Percentiles rank a stretch among this genome's conserved stretches.
Evolutionary conservation across 805 yeast genomes (phyloP).

Genomic region (Candida saitoana): DNA sequence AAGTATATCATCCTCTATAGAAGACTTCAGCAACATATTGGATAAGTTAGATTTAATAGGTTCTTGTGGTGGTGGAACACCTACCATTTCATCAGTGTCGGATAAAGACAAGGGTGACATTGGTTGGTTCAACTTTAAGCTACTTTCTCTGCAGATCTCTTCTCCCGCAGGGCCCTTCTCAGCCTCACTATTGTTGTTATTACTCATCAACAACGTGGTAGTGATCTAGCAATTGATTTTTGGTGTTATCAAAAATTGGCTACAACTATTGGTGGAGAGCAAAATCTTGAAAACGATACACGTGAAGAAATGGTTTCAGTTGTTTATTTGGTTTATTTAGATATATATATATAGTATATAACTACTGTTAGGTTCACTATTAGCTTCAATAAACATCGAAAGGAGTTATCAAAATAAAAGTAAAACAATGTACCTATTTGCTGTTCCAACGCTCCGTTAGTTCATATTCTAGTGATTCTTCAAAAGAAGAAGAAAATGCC

Average conservation of each 20-base stretch:
- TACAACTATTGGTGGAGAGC: too few species aligned
- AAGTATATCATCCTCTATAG: background rate
- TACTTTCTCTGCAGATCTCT: background rate
- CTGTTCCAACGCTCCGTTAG: slow-evolving; percentile 61
- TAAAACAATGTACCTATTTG: slow-evolving; percentile 8
- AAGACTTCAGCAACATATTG: background rate
- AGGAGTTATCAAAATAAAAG: background rate
- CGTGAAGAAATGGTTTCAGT: too few species aligned
- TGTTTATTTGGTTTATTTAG: too few species aligned
- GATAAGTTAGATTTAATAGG: background rate
- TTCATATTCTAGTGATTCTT: slow-evolving; percentile 29
- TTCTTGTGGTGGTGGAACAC: background rate
- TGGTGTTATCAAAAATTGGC: too few species aligned
- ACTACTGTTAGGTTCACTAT: background rate
- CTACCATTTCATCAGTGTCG: slow-evolving; percentile 6
- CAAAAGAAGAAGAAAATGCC: slow-evolving; percentile 25
- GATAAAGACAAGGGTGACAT: slow-evolving; percentile 33
- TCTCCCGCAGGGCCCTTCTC: background rate
- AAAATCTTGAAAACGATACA: too few species aligned
- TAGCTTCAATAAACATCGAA: background rate
- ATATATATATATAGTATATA: background rate
- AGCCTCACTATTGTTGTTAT: background rate
- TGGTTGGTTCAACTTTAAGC: slow-evolving; percentile 22
- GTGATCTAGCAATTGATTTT: too few species aligned
- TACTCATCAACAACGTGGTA: background rate